A percentile compares a stretch with the other conserved stretches of the same genome.
These are phyloP conservation scores for Wickerhamomyces mucosus DNA, from an alignment of 805 yeast species.

Conservation along the genomic window DNA sequence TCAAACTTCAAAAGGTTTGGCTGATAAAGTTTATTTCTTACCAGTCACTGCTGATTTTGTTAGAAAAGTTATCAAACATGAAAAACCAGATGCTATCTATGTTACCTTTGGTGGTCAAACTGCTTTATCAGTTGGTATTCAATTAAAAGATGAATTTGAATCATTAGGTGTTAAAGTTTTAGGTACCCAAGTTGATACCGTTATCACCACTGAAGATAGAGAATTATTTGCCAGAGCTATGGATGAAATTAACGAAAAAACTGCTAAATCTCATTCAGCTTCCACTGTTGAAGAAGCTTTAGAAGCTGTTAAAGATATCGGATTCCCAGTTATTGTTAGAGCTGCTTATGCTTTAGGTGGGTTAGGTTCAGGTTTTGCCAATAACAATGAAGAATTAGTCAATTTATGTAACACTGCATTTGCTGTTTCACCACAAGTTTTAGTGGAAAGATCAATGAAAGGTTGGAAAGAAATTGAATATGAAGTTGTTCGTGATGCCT, in stretches of 20 bases:
- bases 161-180: slow-evolving; percentile 85
- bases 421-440: slow-evolving; percentile 92
- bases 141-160: slow-evolving; percentile 91
- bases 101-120: slow-evolving; percentile 99
- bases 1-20: slow-evolving; percentile 95
- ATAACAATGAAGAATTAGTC: slow-evolving; percentile 71
- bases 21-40: slow-evolving; percentile 94
- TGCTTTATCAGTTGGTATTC: slow-evolving; percentile 91
- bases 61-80: slow-evolving; percentile 88
- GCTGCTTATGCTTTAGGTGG: slow-evolving; percentile 98
- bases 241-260: slow-evolving; percentile 91
- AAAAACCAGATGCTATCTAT: slow-evolving; percentile 94
- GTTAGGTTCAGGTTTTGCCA: slow-evolving; percentile 95
- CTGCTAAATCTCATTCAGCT: slow-evolving; percentile 90
- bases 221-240: slow-evolving; percentile 90
- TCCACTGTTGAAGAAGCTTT: slow-evolving; percentile 72
- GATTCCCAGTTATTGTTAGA: slow-evolving; percentile 93
- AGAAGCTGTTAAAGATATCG: slow-evolving; percentile 74
- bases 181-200: slow-evolving; percentile 94
- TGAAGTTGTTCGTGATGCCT: slow-evolving; percentile 96
- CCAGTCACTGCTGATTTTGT: slow-evolving; percentile 98
- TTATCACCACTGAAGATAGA: slow-evolving; percentile 96
- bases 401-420: slow-evolving; percentile 85
- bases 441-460: slow-evolving; percentile 93
- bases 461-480: slow-evolving; percentile 99